Conservation (phyloP, 73 alveolate genomes). For the Urostyla sp. region DNA sequence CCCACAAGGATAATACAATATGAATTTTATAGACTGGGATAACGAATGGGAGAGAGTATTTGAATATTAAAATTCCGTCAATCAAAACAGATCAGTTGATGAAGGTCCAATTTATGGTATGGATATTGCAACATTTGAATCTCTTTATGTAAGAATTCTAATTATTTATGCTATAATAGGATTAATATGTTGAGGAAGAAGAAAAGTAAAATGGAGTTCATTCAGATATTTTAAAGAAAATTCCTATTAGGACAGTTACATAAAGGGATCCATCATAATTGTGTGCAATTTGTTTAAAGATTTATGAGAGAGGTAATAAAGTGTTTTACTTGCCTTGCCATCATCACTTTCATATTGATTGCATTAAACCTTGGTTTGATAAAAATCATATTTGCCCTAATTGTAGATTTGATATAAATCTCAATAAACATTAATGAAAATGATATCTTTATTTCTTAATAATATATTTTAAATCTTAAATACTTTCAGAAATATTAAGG, state of each 20-base stretch:
- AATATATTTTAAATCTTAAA: no score
- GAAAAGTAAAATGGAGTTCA: conserved; percentile 77
- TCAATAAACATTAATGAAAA: conserved; percentile 17
- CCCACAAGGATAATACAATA: conserved; percentile 82
- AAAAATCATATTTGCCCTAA: conserved; percentile 86
- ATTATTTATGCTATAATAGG: conserved; percentile 16
- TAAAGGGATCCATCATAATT: conserved; percentile 60
- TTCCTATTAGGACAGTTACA: conserved; percentile 73
- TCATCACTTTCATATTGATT: conserved; percentile 82
- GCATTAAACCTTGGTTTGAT: conserved; percentile 89
- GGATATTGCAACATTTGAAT: conserved; percentile 52
- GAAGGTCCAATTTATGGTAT: conserved; percentile 40
- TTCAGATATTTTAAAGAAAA: conserved; percentile 76
- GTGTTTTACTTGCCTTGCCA: conserved; percentile 83
- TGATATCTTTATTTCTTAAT: no score
- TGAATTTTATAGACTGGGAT: conserved; percentile 93
- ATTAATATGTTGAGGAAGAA: conserved; percentile 73
- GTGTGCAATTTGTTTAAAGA: conserved; percentile 86
- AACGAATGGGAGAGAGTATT: conserved; percentile 92
- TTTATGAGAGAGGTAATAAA: conserved; percentile 68
- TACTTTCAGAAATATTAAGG: no score
- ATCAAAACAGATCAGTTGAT: neutral
- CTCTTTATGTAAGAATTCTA: conserved; percentile 13
- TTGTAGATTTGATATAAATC: conserved; percentile 82
- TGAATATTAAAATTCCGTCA: conserved; percentile 52